Base-by-base conservation (phyloP, 2,329 filamentous ascomycete genomes). In the Colletotrichum sp. region DNA sequence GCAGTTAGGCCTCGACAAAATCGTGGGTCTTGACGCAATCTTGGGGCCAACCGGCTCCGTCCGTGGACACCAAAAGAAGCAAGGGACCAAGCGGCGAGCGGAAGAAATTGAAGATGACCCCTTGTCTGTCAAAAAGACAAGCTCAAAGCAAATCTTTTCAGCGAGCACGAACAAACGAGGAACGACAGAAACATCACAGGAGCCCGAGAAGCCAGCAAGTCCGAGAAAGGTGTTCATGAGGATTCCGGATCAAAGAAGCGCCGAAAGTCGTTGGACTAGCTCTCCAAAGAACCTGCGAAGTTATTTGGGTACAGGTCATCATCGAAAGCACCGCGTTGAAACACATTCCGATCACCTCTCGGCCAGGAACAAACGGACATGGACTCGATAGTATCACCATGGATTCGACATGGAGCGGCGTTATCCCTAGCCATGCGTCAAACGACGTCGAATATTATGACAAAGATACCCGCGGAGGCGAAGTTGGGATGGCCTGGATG, bases 31-130 rank as follows among this genome's bases (percentile, higher is more conserved):
- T 5, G 36, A 43, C 16, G 5, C 5, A 43, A 1, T 43, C 36
- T 0, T 9, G 36, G 0, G 16, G 8, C 10, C 36, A 0, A 5
- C 39, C 18, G 5, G 5, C 9, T 43, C 39, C 3, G 2, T 43
- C 0, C 9, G 18, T 43, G 5, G 18, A n/a, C 18, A 1, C 6
- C 39, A 9, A 39, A 39, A 18, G 39, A 43, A 43, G 39, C 39
- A 43, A n/a, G 18, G 39, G 0, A n/a, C 9, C 18, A 43, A 43
- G 39, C 39, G 39, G 18, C 18, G 39, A n/a, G 39, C 39, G 39
- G 39, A n/a, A n/a, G 9, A n/a, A 4, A n/a, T 43, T 12, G 39
- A 43, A 43, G 39, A 43, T 9, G 18, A n/a, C 9, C 18, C 39
- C 39, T 43, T n/a, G 9, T 43, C 3, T 1, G 1, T n/a, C 3